A percentile compares a stretch with the other conserved stretches of the same genome.
phyloP scores from a whole-genome alignment of 495 filamentous ascomycete species.

The Polyplosphaeria fusca region DNA sequence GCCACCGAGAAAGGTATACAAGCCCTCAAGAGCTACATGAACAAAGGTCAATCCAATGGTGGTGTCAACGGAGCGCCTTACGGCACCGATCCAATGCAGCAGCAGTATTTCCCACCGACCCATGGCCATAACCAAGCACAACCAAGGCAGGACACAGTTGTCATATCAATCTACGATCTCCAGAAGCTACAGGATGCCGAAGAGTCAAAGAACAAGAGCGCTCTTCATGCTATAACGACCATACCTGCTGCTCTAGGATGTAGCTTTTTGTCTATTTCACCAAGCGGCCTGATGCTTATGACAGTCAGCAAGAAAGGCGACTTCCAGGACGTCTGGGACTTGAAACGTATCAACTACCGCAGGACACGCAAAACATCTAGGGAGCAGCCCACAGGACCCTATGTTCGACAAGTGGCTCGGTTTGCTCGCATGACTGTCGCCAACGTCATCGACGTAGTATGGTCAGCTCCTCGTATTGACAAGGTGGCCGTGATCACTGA shows the following conservation, averaged over 20 bases:
- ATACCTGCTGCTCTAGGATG: conserved; percentile 81
- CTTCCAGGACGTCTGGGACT: conserved; percentile 86
- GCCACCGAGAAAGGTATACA: conserved; percentile 81
- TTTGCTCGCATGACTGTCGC: conserved; percentile 89
- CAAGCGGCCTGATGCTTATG: conserved; percentile 76
- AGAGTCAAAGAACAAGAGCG: conserved; percentile 43
- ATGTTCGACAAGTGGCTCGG: conserved; percentile 77
- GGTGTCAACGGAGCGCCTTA: conserved; percentile 39
- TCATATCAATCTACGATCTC: conserved; percentile 83
- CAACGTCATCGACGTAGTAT: conserved; percentile 82
- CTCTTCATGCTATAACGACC: conserved; percentile 65
- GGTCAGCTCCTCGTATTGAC: conserved; percentile 78
- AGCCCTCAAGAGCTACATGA: conserved; percentile 88
- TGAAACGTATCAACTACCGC: conserved; percentile 68
- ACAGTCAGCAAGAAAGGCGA: conserved; percentile 92
- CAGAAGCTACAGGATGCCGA: conserved; percentile 54
- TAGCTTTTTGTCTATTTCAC: conserved; percentile 86
- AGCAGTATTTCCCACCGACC: conserved; percentile 67
- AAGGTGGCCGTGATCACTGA: conserved; percentile 82
- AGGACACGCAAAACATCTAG: conserved; percentile 32
- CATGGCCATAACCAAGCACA: conserved; percentile 47
- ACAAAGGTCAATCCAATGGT: conserved; percentile 49
- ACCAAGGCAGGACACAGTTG: conserved; percentile 61
- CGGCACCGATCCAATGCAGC: conserved; percentile 31
- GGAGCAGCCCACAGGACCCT: conserved; percentile 43